Evolutionary conservation across 2,329 filamentous ascomycete species (phyloP).

Genomic region (Aspergillus latus): DNA sequence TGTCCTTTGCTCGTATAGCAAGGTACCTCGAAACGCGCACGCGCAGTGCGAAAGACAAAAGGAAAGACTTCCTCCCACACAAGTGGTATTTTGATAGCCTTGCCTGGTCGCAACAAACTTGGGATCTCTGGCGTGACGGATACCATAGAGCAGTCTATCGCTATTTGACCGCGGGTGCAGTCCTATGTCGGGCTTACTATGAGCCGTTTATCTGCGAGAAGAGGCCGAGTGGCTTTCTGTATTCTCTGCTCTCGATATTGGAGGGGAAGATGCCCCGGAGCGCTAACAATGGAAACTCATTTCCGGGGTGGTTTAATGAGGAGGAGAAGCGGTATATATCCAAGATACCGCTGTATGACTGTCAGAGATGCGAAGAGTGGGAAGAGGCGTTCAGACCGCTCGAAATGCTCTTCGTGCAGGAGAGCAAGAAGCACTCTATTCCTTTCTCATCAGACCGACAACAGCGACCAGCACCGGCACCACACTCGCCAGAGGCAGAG

Average conservation of each 20-base stretch:
- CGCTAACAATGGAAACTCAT: background rate
- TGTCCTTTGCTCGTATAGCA: background rate
- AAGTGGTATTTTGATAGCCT: background rate
- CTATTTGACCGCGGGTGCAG: constrained; percentile 5
- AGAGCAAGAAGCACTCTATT: background rate
- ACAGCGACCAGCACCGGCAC: no score
- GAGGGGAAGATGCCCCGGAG: background rate
- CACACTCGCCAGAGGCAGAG: background rate
- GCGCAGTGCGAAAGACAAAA: background rate
- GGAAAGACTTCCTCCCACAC: background rate
- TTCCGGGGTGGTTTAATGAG: background rate
- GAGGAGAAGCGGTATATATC: background rate
- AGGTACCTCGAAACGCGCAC: background rate
- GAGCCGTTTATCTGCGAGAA: background rate
- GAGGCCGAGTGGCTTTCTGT: background rate
- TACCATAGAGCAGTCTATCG: constrained; percentile 10
- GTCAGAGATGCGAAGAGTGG: background rate
- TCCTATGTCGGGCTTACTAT: constrained; percentile 1
- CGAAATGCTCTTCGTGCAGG: constrained; percentile 1
- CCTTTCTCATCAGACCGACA: background rate
- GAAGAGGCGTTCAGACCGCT: background rate
- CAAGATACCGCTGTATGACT: background rate
- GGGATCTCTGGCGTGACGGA: constrained; percentile 1
- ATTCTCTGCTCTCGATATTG: background rate
- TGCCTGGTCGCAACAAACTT: background rate